These are phyloP conservation scores for Microbotryomycetes sp. DNA, from an alignment of 1,284 basidiomycete species.

Conservation along the genomic window DNA sequence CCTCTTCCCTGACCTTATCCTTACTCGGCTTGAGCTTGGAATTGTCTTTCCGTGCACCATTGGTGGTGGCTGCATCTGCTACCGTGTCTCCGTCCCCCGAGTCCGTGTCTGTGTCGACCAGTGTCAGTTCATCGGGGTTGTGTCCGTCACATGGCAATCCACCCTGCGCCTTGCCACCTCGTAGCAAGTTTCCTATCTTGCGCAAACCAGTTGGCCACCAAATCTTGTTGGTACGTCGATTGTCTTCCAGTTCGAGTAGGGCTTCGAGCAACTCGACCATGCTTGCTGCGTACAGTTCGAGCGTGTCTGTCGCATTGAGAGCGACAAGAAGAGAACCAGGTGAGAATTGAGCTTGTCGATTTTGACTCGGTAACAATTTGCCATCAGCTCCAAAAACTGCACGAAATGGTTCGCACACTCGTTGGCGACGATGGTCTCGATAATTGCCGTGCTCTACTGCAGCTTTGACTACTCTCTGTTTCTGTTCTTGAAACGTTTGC, in stretches of 20 bases:
- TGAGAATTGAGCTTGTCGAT: conserved; percentile 27
- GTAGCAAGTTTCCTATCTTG: conserved; percentile 44
- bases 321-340: conserved; percentile 49
- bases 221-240: conserved; percentile 46
- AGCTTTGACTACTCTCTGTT: conserved; percentile 39
- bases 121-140: conserved; percentile 27
- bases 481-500: conserved; percentile 34
- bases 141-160: conserved; percentile 38
- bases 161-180: conserved; percentile 22
- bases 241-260: conserved; percentile 46
- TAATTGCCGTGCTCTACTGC: conserved; percentile 48
- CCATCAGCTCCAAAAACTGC: conserved; percentile 42
- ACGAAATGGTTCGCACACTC: conserved; percentile 51
- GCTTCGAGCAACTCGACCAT: conserved; percentile 49
- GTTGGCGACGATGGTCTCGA: conserved; percentile 45
- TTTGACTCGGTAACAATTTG: conserved; percentile 26
- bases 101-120: conserved; percentile 11
- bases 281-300: conserved; percentile 47
- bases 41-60: conserved; percentile 19
- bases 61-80: too few species aligned
- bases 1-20: background rate
- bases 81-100: conserved; percentile 25
- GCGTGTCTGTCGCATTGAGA: conserved; percentile 50
- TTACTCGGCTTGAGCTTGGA: too few species aligned
- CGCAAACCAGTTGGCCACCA: conserved; percentile 53